A percentile compares a stretch with the other conserved stretches of the same genome.
Conservation (phyloP, 257 asterid genomes). For the Parsonsia alboflavescens region DNA sequence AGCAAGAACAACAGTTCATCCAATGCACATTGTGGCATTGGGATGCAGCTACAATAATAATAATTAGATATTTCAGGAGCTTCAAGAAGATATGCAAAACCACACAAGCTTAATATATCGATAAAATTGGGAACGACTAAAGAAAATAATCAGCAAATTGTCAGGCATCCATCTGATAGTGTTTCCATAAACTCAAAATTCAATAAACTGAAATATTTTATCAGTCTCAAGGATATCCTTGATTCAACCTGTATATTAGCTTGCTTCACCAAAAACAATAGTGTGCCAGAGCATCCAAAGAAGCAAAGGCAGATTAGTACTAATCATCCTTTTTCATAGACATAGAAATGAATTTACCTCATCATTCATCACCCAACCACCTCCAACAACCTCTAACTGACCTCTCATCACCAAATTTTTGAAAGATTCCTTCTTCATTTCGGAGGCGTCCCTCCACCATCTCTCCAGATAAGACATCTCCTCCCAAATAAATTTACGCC, state of each 20-base stretch:
- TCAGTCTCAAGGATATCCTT: not conserved
- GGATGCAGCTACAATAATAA: not conserved
- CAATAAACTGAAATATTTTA: not conserved
- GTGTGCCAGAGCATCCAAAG: not conserved
- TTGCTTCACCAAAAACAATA: not conserved
- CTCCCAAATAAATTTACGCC: slow-evolving; percentile 98
- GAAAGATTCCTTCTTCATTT: slow-evolving; percentile 59
- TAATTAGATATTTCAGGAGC: not conserved
- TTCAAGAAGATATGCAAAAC: not conserved
- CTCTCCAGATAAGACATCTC: slow-evolving; percentile 98
- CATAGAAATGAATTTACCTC: slow-evolving; percentile 50
- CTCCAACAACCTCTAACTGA: slow-evolving; percentile 96
- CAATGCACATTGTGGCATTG: not conserved
- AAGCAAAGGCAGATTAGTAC: not conserved
- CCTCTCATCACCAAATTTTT: slow-evolving; percentile 73
- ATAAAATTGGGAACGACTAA: not conserved
- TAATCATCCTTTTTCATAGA: not conserved
- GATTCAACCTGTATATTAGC: not conserved
- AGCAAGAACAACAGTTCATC: not conserved
- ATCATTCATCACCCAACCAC: slow-evolving; percentile 99
- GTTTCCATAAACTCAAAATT: not conserved
- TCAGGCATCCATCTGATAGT: not conserved
- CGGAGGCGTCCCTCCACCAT: slow-evolving; percentile 98
- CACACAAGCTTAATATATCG: not conserved
- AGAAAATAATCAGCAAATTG: not conserved